Evolutionary conservation across 805 yeast genomes (phyloP), one percentile per base, ranked within the genome.

Genomic region (Maudiozyma saulgeensis): DNA sequence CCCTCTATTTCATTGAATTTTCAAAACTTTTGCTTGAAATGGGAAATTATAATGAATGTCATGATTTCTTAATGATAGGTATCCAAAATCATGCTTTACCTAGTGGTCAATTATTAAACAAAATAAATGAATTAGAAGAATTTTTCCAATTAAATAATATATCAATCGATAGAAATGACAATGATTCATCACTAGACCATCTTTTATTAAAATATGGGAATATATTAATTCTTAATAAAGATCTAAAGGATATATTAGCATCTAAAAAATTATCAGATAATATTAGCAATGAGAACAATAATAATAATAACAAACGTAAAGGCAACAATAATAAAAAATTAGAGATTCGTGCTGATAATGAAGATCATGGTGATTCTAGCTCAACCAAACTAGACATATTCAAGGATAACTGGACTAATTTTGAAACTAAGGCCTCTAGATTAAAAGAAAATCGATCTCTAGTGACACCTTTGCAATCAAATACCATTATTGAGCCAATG

Each of bases 1-100:
- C 96, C 0, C 55, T 78, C 13, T 89, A 76, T 61, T 90, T 88
- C 58, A 95, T 87, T 59, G 83, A 79, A 51, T 88, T 85, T 68
- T 87, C 96, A 2, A 71, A 74, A 7, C 28, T 57, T 19, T 49
- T 63, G 25, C 50, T 54, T 25, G 52, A 49, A 11, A 52, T 51
- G 53, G 47, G 50, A 7, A 52, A 49, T 38, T 55, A 47, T 35
- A 48, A 51, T 19, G 63, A 62, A 43, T 59, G 65, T 3, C 49
- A 51, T 19, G 49, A 56, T 19, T 43, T 63, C 9, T 18, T 63
- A 45, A 25, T 45, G 15, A 44, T 49, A 34, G 68, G 66, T 65
- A 49, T 87, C 1, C 71, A 71, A 37, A 60, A 66, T 2, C 62
- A 68, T n/a, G 95, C 96, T 1, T 69, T 87, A 54, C 96, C 96